These are phyloP conservation scores for Arthrobotrys iridis DNA, from an alignment of 2,329 filamentous ascomycete genomes.

Conservation along the genomic window DNA sequence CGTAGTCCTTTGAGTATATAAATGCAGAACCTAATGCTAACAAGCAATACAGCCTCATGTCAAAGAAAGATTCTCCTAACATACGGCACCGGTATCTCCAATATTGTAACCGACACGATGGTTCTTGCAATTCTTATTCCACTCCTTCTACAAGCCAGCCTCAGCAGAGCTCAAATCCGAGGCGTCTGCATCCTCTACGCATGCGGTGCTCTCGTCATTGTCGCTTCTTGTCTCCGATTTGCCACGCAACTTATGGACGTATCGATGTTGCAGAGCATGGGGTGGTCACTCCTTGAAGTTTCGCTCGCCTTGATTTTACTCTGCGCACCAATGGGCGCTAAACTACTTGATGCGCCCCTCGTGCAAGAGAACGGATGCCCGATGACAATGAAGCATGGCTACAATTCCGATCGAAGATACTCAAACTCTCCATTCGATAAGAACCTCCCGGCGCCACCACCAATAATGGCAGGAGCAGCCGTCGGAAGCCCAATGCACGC, in stretches of 20 bases:
- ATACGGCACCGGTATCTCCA: slow-evolving; percentile 57
- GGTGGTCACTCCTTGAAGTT: slow-evolving; percentile 58
- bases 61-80: slow-evolving; percentile 55
- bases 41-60: slow-evolving; percentile 47
- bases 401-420: slow-evolving; percentile 37
- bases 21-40: background rate
- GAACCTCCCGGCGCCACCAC: slow-evolving; percentile 26
- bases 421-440: slow-evolving; percentile 48
- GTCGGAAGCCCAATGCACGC: slow-evolving; percentile 16
- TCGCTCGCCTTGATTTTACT: slow-evolving; percentile 57
- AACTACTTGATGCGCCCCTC: slow-evolving; percentile 56
- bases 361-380: slow-evolving; percentile 48
- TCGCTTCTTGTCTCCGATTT: slow-evolving; percentile 59
- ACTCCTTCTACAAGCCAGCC: slow-evolving; percentile 56
- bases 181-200: slow-evolving; percentile 55
- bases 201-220: slow-evolving; percentile 57
- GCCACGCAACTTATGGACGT: slow-evolving; percentile 59
- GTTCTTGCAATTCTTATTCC: slow-evolving; percentile 59
- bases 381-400: slow-evolving; percentile 4
- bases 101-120: slow-evolving; percentile 59
- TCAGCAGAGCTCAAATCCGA: slow-evolving; percentile 54
- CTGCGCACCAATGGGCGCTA: slow-evolving; percentile 57
- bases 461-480: slow-evolving; percentile 10
- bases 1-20: slow-evolving; percentile 8
- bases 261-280: slow-evolving; percentile 58